These are phyloP conservation scores for Plasmodium falciparum DNA, from an alignment of 169 alveolate species.

Conservation along the genomic window DNA sequence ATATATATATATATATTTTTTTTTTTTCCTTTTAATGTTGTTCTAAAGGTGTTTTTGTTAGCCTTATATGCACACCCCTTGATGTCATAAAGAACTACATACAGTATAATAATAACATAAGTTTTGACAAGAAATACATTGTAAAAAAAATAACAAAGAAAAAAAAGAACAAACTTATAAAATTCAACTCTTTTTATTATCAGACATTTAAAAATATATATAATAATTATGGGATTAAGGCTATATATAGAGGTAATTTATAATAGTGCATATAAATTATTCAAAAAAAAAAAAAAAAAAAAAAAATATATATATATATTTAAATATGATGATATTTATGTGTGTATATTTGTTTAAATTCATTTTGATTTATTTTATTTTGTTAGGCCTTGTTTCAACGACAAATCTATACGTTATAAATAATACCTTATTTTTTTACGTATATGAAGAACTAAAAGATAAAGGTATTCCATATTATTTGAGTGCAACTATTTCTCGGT, in stretches of 20 bases:
- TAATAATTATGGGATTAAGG: conserved; percentile 66
- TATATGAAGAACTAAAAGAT: conserved; percentile 71
- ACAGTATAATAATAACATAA: conserved; percentile 64
- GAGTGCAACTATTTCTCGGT: conserved; percentile 65
- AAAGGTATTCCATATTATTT: conserved; percentile 62
- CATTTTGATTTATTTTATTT: neutral
- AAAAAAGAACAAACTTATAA: conserved; percentile 31
- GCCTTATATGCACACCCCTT: conserved; percentile 80
- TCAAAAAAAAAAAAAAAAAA: neutral
- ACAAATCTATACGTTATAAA: conserved; percentile 63
- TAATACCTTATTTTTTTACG: conserved; percentile 68
- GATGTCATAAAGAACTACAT: conserved; percentile 80
- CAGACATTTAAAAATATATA: conserved; percentile 65
- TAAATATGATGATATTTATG: neutral
- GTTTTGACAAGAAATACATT: conserved; percentile 68
- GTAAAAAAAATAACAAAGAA: conserved; percentile 69
- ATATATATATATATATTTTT: conserved; percentile 3
- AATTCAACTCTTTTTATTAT: conserved; percentile 67
- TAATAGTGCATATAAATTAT: neutral
- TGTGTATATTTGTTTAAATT: neutral
- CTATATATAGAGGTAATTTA: conserved; percentile 58
- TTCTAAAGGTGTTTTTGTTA: conserved; percentile 56
- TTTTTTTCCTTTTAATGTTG: conserved; percentile 1
- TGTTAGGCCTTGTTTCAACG: conserved; percentile 54
- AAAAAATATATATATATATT: neutral